A percentile compares a stretch with the other conserved stretches of the same genome.
These are phyloP conservation scores for Jaminaea rosea DNA, from an alignment of 1,284 basidiomycete genomes.

Conservation along the genomic window DNA sequence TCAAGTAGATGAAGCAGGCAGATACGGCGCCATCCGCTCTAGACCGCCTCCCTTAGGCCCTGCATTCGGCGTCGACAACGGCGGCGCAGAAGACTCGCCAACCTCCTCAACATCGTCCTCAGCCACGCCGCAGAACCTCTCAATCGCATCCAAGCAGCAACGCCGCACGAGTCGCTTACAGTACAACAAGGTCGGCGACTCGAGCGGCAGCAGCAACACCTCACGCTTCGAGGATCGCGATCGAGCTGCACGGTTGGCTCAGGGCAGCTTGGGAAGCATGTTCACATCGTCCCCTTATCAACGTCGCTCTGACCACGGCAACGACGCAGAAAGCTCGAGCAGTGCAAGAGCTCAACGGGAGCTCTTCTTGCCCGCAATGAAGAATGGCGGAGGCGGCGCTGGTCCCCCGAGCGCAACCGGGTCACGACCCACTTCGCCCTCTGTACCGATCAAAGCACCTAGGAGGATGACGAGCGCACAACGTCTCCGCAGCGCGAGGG, in stretches of 20 bases:
- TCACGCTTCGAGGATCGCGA: neutral
- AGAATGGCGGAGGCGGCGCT: no score
- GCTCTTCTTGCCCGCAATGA: no score
- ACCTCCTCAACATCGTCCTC: neutral
- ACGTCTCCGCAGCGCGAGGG: no score
- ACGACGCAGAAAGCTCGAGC: no score
- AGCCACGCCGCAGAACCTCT: neutral
- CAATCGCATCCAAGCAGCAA: neutral
- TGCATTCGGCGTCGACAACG: neutral
- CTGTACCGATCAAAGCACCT: no score
- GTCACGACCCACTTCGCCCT: no score
- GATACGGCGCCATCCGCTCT: neutral
- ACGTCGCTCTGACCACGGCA: no score
- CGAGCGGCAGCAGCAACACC: neutral
- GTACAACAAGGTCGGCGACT: constrained; percentile 1
- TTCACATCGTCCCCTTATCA: neutral
- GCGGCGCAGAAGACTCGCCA: neutral
- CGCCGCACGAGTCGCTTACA: neutral
- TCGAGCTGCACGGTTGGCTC: neutral
- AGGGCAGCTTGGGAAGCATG: neutral
- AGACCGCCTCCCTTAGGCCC: neutral
- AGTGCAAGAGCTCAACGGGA: no score
- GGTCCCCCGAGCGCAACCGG: no score
- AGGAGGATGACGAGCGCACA: no score
- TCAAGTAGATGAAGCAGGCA: neutral